These are phyloP conservation scores for Mycena leptocephala DNA, from an alignment of 768 basidiomycete species.

Conservation along the genomic window DNA sequence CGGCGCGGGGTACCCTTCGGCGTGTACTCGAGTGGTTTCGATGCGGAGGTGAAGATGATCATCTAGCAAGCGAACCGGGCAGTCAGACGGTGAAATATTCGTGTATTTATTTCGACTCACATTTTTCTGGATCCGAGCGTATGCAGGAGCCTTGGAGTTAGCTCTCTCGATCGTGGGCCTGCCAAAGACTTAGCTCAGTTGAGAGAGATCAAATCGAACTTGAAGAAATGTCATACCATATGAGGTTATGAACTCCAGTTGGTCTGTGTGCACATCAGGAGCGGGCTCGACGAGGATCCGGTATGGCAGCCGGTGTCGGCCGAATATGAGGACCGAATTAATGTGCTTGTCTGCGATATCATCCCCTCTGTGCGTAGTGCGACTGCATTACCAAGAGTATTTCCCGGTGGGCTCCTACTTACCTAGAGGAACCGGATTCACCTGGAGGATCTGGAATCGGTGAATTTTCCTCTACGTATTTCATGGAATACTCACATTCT, in stretches of 20 bases:
- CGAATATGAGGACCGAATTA: constrained; percentile 3
- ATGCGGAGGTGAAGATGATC: constrained; percentile 8
- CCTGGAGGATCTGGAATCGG: no score
- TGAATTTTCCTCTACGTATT: no score
- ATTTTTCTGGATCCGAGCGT: constrained; percentile 16
- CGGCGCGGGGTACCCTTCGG: constrained; percentile 8
- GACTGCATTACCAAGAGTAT: no score
- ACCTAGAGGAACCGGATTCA: constrained; percentile 19
- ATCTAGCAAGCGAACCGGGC: not conserved
- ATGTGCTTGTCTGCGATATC: constrained; percentile 19
- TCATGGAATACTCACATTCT: constrained; percentile 5
- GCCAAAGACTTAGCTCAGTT: not conserved
- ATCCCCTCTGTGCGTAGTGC: constrained; percentile 8
- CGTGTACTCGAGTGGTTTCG: constrained; percentile 13
- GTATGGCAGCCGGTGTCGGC: constrained; percentile 10
- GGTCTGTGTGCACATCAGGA: not conserved
- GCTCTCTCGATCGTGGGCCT: constrained; percentile 11
- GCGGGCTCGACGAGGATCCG: constrained; percentile 3
- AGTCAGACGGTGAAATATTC: not conserved
- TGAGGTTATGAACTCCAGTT: not conserved
- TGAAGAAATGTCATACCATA: not conserved
- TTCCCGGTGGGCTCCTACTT: no score
- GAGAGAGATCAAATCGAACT: not conserved
- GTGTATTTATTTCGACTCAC: not conserved
- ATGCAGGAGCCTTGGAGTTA: constrained; percentile 1